A percentile compares a stretch with the other conserved stretches of the same genome.
phyloP scores from a whole-genome alignment of 2,329 filamentous ascomycete species.

The Calonectria leucothoes region DNA sequence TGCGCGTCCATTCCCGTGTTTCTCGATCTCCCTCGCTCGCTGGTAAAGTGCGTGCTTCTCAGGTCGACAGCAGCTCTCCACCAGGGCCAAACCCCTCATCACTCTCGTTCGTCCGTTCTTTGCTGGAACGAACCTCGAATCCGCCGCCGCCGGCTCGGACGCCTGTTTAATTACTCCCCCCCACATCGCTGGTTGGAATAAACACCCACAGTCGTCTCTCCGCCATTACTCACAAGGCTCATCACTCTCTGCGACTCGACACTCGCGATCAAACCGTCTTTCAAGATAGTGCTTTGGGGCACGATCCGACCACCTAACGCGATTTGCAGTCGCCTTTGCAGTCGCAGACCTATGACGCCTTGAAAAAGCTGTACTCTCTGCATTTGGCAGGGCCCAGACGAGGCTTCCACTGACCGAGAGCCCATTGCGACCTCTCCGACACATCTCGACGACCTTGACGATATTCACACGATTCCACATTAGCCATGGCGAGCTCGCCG shows the following conservation, averaged over 20 bases:
- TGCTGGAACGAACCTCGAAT: slow-evolving; percentile 41
- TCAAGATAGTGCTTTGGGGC: slow-evolving; percentile 35
- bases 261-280: slow-evolving; percentile 26
- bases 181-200: slow-evolving; percentile 41
- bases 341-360: slow-evolving; percentile 41
- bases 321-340: slow-evolving; percentile 23
- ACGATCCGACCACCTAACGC: slow-evolving; percentile 23
- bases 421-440: slow-evolving; percentile 27
- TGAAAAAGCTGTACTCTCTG: slow-evolving; percentile 30
- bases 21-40: slow-evolving; percentile 11
- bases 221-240: slow-evolving; percentile 3
- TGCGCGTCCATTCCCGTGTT: background rate
- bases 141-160: slow-evolving; percentile 31
- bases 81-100: slow-evolving; percentile 4
- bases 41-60: slow-evolving; percentile 2
- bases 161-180: slow-evolving; percentile 44
- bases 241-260: slow-evolving; percentile 26
- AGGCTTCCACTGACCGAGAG: slow-evolving; percentile 18
- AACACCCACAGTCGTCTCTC: slow-evolving; percentile 35
- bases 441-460: slow-evolving; percentile 19
- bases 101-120: slow-evolving; percentile 29
- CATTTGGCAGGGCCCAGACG: slow-evolving; percentile 31
- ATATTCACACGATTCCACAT: slow-evolving; percentile 30
- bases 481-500: slow-evolving; percentile 74
- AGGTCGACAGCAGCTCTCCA: slow-evolving; percentile 20